Evolutionary conservation across 1,284 basidiomycete genomes (phyloP), one percentile per base, ranked within the genome.

Genomic region (Rhodofomes roseus): DNA sequence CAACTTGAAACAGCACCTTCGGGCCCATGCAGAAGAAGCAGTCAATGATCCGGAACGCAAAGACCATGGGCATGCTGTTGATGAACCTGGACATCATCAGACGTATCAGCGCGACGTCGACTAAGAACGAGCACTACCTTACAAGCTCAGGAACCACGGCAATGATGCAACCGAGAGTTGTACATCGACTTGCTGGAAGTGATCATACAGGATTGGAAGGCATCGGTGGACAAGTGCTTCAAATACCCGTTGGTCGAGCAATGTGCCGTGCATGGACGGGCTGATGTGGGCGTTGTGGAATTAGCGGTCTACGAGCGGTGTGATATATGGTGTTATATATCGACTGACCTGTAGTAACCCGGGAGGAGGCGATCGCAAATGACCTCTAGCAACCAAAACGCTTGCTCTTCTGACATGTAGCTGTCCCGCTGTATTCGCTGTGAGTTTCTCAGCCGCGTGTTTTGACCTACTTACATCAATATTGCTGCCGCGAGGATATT

Each of bases 11-110:
- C 50, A 99, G 78, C 14, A 99, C 97, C 70, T 96, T 98, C 1
- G 96, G 95, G 0, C 97, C 97, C 94, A 98, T 98, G 64, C 96
- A 96, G 79, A 99, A 93, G 76, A 99, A 97, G 74, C 97, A 99
- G 73, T 99, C 97, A 2, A 98, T 94, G 70, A 99, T 95, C 51
- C 97, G 87, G 81, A 98, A 99, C 0, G 97, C 96, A 71, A 99
- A 99, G 52, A 99, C 90, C 86, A 99, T 92, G 0, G 97, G 97
- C 95, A 99, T 98, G 68, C 94, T 96, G 77, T 98, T 98, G 77
- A 99, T 98, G 74, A 89, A 96, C 64, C 94, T 92, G 51, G n/a
- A 1, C 18, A n/a, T n/a, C 23, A n/a, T 20, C 41, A 34, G 7
- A 9, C n/a, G 16, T 41, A 34, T 25, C 29, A 56, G 54, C 53